Base-by-base conservation (phyloP, 805 yeast genomes). In the Teunomyces atbi region DNA sequence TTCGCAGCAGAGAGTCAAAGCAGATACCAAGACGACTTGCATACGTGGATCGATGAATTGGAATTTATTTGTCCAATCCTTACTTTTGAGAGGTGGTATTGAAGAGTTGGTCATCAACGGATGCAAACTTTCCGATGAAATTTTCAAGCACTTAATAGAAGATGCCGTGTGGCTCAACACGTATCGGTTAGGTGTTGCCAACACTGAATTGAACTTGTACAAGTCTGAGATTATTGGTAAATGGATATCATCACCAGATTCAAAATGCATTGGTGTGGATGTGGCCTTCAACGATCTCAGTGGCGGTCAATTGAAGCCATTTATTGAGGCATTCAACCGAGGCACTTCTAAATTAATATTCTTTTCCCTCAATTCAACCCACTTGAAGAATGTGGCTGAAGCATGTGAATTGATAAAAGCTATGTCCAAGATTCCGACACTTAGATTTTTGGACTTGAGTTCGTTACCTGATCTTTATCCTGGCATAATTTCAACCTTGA, bases 91-190 rank as follows among this genome's bases (percentile, higher is more conserved):
- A 46, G 79, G 80, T 5, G 84, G 84, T 0, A 69, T 79, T 28
- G 83, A 78, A 56, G 84, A 79, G 52, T 65, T 79, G 46, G 84
- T 79, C 12, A 71, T 79, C 42, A 78, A 79, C 52, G 84, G 84
- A 1, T 79, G 83, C 56, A 74, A 76, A 51, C 57, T 79, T 36
- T 57, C 69, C 2, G 76, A 73, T 48, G 62, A 59, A 2, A 69
- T 65, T 29, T 78, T 78, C 49, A 55, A 61, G 29, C 59, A 63
- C 6, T 63, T 79, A 38, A 66, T 79, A 19, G 61, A 61, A 6
- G 64, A 62, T 19, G 79, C 81, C 0, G 63, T 79, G 11, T 52
- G 57, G 11, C 49, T 68, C 18, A 62, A 68, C 12, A 79, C 84
- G 1, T 71, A 69, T 58, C 62, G 84, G 48, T 58, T 79, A 21